Percentiles rank a stretch among this genome's conserved stretches.
Conservation (phyloP, 2,329 filamentous ascomycete species). For the Allantophomopsis lycopodina region DNA sequence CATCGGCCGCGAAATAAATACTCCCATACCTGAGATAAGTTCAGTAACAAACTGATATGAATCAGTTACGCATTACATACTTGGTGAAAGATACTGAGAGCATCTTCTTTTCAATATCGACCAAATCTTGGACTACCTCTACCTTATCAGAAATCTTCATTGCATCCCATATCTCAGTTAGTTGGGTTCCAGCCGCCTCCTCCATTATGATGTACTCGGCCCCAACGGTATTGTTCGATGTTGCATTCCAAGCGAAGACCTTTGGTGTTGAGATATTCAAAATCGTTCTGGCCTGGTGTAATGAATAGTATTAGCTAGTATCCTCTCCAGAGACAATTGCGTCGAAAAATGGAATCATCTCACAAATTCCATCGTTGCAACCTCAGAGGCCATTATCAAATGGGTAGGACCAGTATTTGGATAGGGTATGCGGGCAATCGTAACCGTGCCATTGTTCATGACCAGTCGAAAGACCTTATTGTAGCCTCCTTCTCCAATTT, state of each 20-base stretch:
- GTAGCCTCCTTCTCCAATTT: constrained; percentile 22
- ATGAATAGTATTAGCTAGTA: constrained; percentile 1
- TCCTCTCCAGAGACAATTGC: not conserved
- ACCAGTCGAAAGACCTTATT: constrained; percentile 22
- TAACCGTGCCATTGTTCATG: constrained; percentile 15
- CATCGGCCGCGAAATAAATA: constrained; percentile 21
- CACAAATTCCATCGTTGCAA: constrained; percentile 14
- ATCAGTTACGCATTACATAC: constrained; percentile 10
- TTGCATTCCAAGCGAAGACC: constrained; percentile 8
- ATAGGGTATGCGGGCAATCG: constrained; percentile 12
- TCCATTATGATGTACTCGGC: constrained; percentile 16
- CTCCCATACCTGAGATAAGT: constrained; percentile 20
- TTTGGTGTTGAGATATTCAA: constrained; percentile 10
- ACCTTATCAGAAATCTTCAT: constrained; percentile 13
- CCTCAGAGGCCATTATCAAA: constrained; percentile 11
- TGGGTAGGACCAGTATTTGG: constrained; percentile 7
- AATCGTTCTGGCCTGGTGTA: constrained; percentile 8
- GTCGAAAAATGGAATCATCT: constrained; percentile 1
- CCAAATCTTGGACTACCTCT: constrained; percentile 20
- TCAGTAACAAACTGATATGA: constrained; percentile 7
- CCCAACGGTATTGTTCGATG: constrained; percentile 11
- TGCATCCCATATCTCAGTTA: constrained; percentile 16
- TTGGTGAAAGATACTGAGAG: constrained; percentile 19
- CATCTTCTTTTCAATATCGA: constrained; percentile 22
- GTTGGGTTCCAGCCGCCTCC: constrained; percentile 16